Base-by-base conservation (phyloP, 2,329 filamentous ascomycete genomes). In the Truncatella angustata region DNA sequence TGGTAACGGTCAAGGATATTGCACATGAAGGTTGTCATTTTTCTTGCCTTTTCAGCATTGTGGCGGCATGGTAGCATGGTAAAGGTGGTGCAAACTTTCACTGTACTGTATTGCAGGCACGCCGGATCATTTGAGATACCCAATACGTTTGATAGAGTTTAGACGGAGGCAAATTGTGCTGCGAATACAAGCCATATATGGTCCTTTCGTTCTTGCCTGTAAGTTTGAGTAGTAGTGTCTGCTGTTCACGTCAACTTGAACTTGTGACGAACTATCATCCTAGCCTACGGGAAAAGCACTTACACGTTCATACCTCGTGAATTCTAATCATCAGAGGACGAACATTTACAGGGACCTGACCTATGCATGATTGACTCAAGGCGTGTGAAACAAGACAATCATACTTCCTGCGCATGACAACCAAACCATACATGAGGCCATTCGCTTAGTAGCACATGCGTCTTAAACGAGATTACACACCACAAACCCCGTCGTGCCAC, bases 81-180 rank as follows among this genome's bases (percentile, higher is more conserved):
- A 46, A 34, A 32, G 30, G 45, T n/a, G 18, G 34, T 49, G 16
- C 37, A 34, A 20, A 14, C 11, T 14, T 39, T 49, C 24, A 23
- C 14, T 49, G 21, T 49, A 14, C 5, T 49, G 21, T 49, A 14
- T 5, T n/a, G 16, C 21, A 42, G 52, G 43, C 53, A 52, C 14
- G 24, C 28, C 30, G 45, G 45, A 53, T 52, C 28, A 52, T 53
- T 58, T 45, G 42, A 58, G 58, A 60, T 60, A 60, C 58, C 58
- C 58, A 49, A 54, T 57, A 40, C 49, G 49, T 46, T 50, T 46
- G 26, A 44, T 51, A 45, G 39, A 51, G 18, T 28, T 50, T 50
- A 37, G 49, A 32, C 49, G 11, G 32, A 35, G 11, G 32, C 11
- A 20, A 26, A 24, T 20, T 20, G n/a, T n/a, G n/a, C n/a, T n/a